Base-by-base conservation (phyloP, 2,329 filamentous ascomycete genomes). In the Pestalotiopsis sp. region DNA sequence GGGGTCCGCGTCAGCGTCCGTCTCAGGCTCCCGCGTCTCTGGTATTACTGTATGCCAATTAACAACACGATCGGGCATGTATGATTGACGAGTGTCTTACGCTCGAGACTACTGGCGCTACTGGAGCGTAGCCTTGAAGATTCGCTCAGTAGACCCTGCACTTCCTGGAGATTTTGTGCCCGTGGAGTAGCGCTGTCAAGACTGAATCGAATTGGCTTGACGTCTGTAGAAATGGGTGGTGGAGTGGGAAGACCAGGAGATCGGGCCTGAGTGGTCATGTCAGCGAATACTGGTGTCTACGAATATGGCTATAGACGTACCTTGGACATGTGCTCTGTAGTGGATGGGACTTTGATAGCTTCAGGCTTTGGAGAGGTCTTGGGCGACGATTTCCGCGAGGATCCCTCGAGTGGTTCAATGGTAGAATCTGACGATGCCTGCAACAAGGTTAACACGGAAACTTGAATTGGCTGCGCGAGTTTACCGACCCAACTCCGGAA, bases 131-230 rank as follows among this genome's bases (percentile, higher is more conserved):
- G 77, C 73, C 84, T 87, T 70, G 80, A 86, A 71, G 80, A 84
- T 12, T 90, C 87, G 27, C 78, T 81, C 36, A 89, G 75, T 27
- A 84, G 77, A 52, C 80, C 83, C 68, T 91, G 87, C 71, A 93
- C 87, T 69, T 97, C 93, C 73, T 94, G 88, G 66, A 93, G 83
- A 67, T 93, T 95, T 77, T 97, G 93, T 2, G 94, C 94, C 73
- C 91, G 90, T 9, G 95, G 95, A 1, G 95, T 97, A 59, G 91
- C 87, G 73, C 86, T 87, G 67, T 93, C 91, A 39, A 90, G 77
- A 75, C 88, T 91, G 77, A 92, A 94, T 66, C 85, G 82, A 20
- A 86, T 83, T 59, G 88, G 90, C 68, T 90, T 88, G 27, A 97
- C 85, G 73, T 93, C 87, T 27, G 94, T 97, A 38, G 92, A 91